Evolutionary conservation across 2,329 filamentous ascomycete genomes (phyloP), one percentile per base, ranked within the genome.

Genomic region (Neofusicoccum laricinum): DNA sequence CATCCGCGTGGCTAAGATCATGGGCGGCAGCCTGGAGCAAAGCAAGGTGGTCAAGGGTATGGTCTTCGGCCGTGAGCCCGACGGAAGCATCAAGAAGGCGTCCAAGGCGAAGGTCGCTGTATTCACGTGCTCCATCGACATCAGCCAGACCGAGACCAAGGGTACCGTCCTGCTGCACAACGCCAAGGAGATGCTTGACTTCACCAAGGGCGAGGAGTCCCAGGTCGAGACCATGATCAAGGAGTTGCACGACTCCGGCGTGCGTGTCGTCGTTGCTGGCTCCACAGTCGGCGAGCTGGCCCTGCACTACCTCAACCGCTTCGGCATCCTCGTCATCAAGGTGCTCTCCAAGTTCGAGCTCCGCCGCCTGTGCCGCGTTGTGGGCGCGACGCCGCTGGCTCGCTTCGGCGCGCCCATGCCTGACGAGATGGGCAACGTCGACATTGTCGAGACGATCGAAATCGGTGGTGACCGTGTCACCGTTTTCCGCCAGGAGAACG

Each of bases 331-430:
- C 53, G 89, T 95, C 74, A 94, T 99, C 84, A 96, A 97, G 80
- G 90, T 99, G 70, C 88, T 98, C 73, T 97, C 93, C 81, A 99
- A 99, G 81, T 99, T 98, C 74, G 95, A 99, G 81, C 88, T 99
- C 66, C 90, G 95, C 71, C 88, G 95, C 73, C 84, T 98, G 73
- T 99, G 96, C 85, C 90, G 95, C 67, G 95, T 99, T 25, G 94
- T 98, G 61, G 94, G 94, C 67, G 95, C 95, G 64, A 97, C 95
- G 14, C 95, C 95, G n/a, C 86, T 99, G 67, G 96, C 96, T 61
- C 90, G 95, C 72, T 85, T 99, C 53, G 95, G 95, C 68, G 95
- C 96, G 15, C 95, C 95, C 49, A 99, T 99, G 95, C 95, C 96
- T n/a, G 95, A 99, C 71, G 95, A 99, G 84, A 98, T 97, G 93